Base-by-base conservation (phyloP, 371 early-diverging fungal genomes). In the Capillidium rhysosporum region DNA sequence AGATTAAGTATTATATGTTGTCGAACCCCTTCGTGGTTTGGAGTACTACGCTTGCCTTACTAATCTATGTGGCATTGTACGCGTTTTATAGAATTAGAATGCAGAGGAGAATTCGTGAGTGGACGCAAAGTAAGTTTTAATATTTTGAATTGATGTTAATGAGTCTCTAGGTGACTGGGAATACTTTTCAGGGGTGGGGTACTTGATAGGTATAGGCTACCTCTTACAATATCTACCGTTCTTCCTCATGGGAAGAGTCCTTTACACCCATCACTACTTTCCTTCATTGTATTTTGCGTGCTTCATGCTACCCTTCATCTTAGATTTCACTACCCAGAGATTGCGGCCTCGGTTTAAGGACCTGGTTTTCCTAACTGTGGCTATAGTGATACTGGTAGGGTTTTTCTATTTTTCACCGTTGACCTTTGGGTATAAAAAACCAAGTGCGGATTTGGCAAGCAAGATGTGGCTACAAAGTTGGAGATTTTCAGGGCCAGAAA, bases 21-120 rank as follows among this genome's bases (percentile, higher is more conserved):
- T 98, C 98, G 21, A 93, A 98, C 64, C 98, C 99, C 2, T 59
- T 91, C 9, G 76, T 91, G 8, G 98, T 98, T 96, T 94, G 95
- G 90, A 60, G 78, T 4, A 71, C 84, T 7, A 72, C 85, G 7
- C 53, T 69, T 16, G 74, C 76, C n/a, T 59, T 95, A 3, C 48
- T 76, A 2, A 66, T 68, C 0, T 77, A 81, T 53, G 61, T 59
- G 1, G 54, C 59, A 0, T 41, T 76, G 0, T 56, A 71, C 10
- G 57, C 63, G 0, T 60, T 70, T 55, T 88, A 86, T 58, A 48
- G 74, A 1, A 58, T 88, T 31, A 74, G 89, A 31, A 70, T 69
- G 61, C 80, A 81, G 56, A 66, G 94, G 48, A 69, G 75, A 26
- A 70, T 73, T 46, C 53, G 66, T 29, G 87, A 89, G 62, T 73